Base-by-base conservation (phyloP, 257 asterid genomes). In the Scutellaria minor region DNA sequence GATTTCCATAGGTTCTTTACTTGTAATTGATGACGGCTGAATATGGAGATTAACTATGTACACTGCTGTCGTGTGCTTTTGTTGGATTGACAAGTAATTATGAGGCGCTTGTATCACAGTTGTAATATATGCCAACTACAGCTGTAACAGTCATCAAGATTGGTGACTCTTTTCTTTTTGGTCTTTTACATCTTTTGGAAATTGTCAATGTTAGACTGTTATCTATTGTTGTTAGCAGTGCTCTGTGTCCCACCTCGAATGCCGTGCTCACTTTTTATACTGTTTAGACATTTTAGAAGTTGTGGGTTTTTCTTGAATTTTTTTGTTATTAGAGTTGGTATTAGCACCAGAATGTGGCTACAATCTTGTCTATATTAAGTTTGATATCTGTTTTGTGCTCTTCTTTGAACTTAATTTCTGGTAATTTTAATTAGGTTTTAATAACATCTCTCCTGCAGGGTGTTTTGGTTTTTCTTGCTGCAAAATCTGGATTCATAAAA, bases 401-500 rank as follows among this genome's bases (percentile, higher is more conserved):
- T n/a, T n/a, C 18, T 18, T 18, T 18, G 18, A 18, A 18, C 22
- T 7, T 64, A 51, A 37, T 44, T 46, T 31, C 60, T 64, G 53
- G 50, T 73, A 62, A 60, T 64, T 59, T 52, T 52, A 18, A 45
- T 64, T 0, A 64, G 70, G 77, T 70, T 75, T 41, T 20, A 39
- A 55, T 40, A 67, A 62, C 40, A 20, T 35, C 46, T 71, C 68
- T 14, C 59, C 50, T 65, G 54, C 82, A 95, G 98, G 99, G 99
- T 57, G 98, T 95, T 76, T 64, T 95, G 85, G 92, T 95, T 70
- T 95, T 95, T 72, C 96, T 95, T 77, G 96, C 99, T 71, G 99
- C 99, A 5, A 95, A 90, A 80, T 81, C 96, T 45, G 84, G 84
- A 8, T 68, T 90, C 41, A 88, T 95, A 68, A 89, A 85, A 82